A percentile compares a stretch with the other conserved stretches of the same genome.
Evolutionary conservation across 164 flowering plant species (phyloP).

Genomic region (Brasenia schreberi): DNA sequence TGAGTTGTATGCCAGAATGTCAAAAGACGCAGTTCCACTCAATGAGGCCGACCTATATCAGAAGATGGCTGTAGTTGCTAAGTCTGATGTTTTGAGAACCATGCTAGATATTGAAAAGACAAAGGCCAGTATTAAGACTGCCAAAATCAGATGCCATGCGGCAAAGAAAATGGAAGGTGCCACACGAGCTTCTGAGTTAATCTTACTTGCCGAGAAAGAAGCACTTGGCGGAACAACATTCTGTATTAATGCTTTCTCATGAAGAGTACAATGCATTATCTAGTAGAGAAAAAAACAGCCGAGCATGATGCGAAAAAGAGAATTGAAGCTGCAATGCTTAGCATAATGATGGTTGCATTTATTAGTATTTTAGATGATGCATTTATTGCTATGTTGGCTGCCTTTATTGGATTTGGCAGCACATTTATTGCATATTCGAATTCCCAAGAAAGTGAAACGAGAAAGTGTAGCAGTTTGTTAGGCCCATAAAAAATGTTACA

Average conservation of each 20-base stretch:
- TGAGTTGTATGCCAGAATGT: conserved; percentile 19
- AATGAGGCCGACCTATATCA: conserved; percentile 53
- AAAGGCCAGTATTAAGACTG: conserved; percentile 46
- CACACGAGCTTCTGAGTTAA: conserved; percentile 74
- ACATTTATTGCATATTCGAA: no score
- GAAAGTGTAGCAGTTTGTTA: no score
- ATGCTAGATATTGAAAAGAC: conserved; percentile 62
- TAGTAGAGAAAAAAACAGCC: conserved; percentile 47
- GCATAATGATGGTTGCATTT: conserved; percentile 9
- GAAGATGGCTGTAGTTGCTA: conserved; percentile 59
- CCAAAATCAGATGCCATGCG: conserved; percentile 66
- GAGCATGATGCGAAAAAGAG: conserved; percentile 40
- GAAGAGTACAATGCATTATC: conserved; percentile 61
- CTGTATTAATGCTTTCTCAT: conserved; percentile 43
- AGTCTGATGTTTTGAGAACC: conserved; percentile 40
- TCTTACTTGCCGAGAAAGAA: conserved; percentile 69
- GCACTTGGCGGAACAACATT: conserved; percentile 30
- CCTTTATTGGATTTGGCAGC: no score
- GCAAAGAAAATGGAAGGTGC: conserved; percentile 86
- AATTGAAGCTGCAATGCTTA: conserved; percentile 39
- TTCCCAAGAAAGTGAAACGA: no score
- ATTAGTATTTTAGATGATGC: no score
- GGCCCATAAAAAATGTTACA: no score
- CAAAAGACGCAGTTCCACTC: conserved; percentile 23
- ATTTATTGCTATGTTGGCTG: no score